Percentiles rank a stretch among this genome's conserved stretches.
Evolutionary conservation across 2,329 filamentous ascomycete species (phyloP).

Genomic region (Aspergillus spinulosporus): DNA sequence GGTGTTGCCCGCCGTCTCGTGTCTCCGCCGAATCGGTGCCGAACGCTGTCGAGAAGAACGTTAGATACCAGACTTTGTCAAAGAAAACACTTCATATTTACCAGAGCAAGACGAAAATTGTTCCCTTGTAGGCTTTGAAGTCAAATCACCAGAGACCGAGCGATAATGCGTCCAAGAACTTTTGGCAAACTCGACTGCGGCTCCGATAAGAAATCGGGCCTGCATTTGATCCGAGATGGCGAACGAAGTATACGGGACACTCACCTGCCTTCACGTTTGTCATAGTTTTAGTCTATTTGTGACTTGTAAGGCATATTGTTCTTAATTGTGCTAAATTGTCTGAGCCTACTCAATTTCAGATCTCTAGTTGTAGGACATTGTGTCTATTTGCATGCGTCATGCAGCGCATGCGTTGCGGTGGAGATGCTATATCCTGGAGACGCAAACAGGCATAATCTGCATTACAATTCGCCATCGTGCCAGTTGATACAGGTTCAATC

Average conservation of each 20-base stretch:
- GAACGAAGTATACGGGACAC: neutral
- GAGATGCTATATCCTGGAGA: neutral
- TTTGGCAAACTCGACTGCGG: constrained; percentile 22
- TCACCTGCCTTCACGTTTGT: neutral
- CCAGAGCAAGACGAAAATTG: neutral
- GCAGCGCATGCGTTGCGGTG: neutral
- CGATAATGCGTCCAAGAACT: constrained; percentile 12
- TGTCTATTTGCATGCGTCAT: neutral
- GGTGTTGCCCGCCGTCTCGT: constrained; percentile 14
- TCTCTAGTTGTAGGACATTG: neutral
- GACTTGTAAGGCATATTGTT: neutral
- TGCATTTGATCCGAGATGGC: constrained; percentile 25
- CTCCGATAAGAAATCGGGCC: constrained; percentile 27
- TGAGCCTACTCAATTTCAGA: neutral
- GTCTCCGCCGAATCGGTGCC: constrained; percentile 14
- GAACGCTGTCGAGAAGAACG: constrained; percentile 6
- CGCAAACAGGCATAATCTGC: neutral
- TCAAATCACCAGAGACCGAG: neutral
- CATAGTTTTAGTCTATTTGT: neutral
- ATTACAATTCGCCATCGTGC: neutral
- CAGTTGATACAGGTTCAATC: no score
- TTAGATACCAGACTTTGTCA: constrained; percentile 1
- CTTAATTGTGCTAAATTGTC: neutral
- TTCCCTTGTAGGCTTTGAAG: neutral
- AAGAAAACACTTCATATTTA: neutral